Evolutionary conservation across 768 basidiomycete species (phyloP).

Genomic region (Boletus pseudopeckii): DNA sequence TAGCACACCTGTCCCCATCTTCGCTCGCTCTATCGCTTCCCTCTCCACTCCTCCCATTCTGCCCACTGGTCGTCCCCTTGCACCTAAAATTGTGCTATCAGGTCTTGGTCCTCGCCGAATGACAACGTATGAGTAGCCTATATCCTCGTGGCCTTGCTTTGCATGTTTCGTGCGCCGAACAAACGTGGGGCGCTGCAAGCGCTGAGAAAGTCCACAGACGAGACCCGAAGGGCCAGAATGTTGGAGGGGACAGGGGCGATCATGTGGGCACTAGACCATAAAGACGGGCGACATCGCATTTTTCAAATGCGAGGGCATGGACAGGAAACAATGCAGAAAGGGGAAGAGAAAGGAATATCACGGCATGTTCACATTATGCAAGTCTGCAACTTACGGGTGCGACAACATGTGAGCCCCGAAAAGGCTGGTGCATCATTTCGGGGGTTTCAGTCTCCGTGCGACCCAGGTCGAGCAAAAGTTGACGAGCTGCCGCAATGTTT

Average conservation of each 20-base stretch:
- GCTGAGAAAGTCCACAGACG: constrained; percentile 82
- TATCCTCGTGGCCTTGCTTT: constrained; percentile 79
- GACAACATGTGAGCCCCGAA: constrained; percentile 73
- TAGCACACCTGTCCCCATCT: constrained; percentile 11
- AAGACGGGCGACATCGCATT: constrained; percentile 3
- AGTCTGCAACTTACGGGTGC: constrained; percentile 66
- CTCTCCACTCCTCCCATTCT: constrained; percentile 30
- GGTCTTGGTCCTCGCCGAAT: constrained; percentile 79
- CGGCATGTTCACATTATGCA: background rate
- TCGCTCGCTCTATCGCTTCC: constrained; percentile 29
- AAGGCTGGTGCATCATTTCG: constrained; percentile 32
- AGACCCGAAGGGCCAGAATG: constrained; percentile 49
- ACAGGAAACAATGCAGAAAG: background rate
- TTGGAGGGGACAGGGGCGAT: constrained; percentile 76
- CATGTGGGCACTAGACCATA: constrained; percentile 78
- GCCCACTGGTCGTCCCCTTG: constrained; percentile 16
- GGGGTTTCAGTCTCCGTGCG: constrained; percentile 53
- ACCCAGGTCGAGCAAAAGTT: constrained; percentile 65
- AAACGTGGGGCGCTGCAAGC: constrained; percentile 82
- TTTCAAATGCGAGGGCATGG: constrained; percentile 19
- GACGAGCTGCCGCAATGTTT: constrained; percentile 71
- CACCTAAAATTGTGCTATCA: constrained; percentile 5
- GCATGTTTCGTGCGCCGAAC: constrained; percentile 87
- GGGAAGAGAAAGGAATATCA: background rate
- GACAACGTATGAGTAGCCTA: constrained; percentile 87